Conservation (phyloP, 2,329 filamentous ascomycete species). For the Epichloe gansuensis region DNA sequence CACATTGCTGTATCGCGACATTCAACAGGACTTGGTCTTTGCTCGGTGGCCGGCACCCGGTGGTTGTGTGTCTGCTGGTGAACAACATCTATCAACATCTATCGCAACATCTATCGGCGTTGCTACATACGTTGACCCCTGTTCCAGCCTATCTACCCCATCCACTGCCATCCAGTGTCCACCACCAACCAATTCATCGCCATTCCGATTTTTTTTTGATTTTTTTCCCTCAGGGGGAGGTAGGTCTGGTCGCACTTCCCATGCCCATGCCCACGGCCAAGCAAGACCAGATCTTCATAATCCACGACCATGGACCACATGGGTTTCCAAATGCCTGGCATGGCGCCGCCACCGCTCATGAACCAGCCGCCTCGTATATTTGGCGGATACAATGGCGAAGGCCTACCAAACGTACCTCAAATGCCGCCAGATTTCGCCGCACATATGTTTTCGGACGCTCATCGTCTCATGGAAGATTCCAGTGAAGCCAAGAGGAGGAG, state of each 20-base stretch:
- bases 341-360: conserved; percentile 45
- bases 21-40: neutral
- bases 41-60: no score
- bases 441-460: conserved; percentile 49
- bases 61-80: no score
- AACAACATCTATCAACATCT: no score
- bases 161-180: no score
- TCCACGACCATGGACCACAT: conserved; percentile 31
- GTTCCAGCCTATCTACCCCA: no score
- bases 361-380: conserved; percentile 60
- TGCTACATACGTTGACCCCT: no score
- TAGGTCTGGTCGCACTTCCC: neutral
- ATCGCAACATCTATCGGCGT: no score
- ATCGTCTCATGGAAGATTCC: conserved; percentile 47
- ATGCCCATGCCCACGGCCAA: neutral
- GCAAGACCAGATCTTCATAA: neutral
- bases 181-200: neutral
- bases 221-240: neutral
- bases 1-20: neutral
- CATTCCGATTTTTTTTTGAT: neutral
- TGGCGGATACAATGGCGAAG: conserved; percentile 48
- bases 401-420: conserved; percentile 40
- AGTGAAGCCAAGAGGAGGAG: conserved; percentile 80
- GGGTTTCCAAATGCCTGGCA: conserved; percentile 46
- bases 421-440: conserved; percentile 44